These are phyloP conservation scores for Kodamaea jinghongensis DNA, from an alignment of 805 yeast species.

Conservation along the genomic window DNA sequence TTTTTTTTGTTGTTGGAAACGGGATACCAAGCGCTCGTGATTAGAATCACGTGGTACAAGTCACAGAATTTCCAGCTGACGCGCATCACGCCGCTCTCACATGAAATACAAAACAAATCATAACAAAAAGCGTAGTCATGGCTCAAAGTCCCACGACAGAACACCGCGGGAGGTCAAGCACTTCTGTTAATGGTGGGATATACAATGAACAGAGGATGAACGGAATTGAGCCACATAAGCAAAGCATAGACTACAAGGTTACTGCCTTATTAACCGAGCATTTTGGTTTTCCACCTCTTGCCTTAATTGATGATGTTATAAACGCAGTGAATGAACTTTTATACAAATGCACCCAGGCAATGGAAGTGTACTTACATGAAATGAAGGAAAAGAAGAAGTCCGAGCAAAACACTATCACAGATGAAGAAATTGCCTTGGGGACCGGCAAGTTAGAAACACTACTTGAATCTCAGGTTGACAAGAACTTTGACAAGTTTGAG, in stretches of 20 bases:
- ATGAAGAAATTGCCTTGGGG: slow-evolving; percentile 68
- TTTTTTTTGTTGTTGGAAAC: neutral
- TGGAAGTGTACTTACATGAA: slow-evolving; percentile 58
- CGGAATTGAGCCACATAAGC: slow-evolving; percentile 1
- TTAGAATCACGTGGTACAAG: too few species aligned
- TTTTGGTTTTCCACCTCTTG: slow-evolving; percentile 78
- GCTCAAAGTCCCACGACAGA: too few species aligned
- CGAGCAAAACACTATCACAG: slow-evolving; percentile 13
- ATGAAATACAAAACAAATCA: too few species aligned
- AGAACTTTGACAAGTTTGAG: slow-evolving; percentile 83
- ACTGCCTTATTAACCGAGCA: slow-evolving; percentile 71
- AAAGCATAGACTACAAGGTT: slow-evolving; percentile 25
- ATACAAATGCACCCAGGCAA: slow-evolving; percentile 76
- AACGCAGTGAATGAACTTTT: slow-evolving; percentile 82
- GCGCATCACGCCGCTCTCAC: too few species aligned
- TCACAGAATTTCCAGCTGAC: too few species aligned
- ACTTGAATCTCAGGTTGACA: slow-evolving; percentile 71
- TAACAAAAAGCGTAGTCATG: too few species aligned
- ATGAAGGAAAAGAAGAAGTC: slow-evolving; percentile 20
- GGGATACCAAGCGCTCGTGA: neutral
- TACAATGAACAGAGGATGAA: neutral
- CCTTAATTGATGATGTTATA: slow-evolving; percentile 81
- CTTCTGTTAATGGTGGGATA: too few species aligned
- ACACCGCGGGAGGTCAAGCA: too few species aligned
- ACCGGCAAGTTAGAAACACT: slow-evolving; percentile 77